Evolutionary conservation across 2,329 filamentous ascomycete species (phyloP), one percentile per base, ranked within the genome.

Genomic region (Colletotrichum lindemuthianum): DNA sequence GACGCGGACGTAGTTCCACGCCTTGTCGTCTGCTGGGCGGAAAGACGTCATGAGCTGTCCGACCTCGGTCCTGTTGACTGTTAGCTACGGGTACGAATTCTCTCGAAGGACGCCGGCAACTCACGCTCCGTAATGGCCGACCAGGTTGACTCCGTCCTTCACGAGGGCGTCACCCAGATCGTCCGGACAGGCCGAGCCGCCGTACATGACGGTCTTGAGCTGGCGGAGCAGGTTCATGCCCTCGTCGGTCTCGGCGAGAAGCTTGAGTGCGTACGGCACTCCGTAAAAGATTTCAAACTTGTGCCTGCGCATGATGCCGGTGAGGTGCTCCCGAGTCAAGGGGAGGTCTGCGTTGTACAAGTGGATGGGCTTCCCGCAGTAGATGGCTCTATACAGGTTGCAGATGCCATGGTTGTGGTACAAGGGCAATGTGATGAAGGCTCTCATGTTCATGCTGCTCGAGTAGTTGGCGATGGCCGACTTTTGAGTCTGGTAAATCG

Each of bases 181-280:
- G 69, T 89, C 86, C 0, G 87, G 87, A 67, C 85, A 88, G 4
- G 81, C 78, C 13, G 83, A 85, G 0, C 87, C 87, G 2, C 82
- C 86, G 65, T 83, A 88, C 68, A 86, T 78, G 15, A 89, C 85
- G 2, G 86, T 69, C 68, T 86, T 82, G 10, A 83, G 76, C 32
- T 75, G 73, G 1, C 73, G 72, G 13, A 89, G 73, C 2, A 75
- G 75, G 1, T 75, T 69, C 12, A 88, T 79, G 0, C 88, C 89
- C 15, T 83, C 79, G 0, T 84, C 76, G 0, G 82, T 81, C 70
- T 91, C 89, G 0, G 83, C 82, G 1, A 91, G 77, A 0, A 91
- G 75, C 69, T 90, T 90, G 15, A 91, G 72, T 0, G 86, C 83
- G 67, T 90, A 91, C 0, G 89, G 88, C 0, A 91, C 88, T 3